These are phyloP conservation scores for Penicillium sp. DNA, from an alignment of 2,329 filamentous ascomycete genomes.

Conservation along the genomic window DNA sequence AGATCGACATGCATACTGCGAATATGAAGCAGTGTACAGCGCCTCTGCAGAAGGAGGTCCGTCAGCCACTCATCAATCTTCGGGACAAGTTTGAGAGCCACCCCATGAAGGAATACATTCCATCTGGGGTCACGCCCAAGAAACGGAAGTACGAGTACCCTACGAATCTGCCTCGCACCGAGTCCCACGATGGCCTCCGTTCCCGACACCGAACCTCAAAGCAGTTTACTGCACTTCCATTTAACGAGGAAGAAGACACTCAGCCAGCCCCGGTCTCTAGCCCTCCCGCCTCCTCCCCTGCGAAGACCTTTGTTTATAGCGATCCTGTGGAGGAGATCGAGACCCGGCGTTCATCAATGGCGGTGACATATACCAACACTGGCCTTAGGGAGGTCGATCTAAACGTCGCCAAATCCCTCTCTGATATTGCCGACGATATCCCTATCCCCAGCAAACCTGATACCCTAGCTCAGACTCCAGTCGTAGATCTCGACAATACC, in stretches of 20 bases:
- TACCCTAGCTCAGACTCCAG: constrained; percentile 3
- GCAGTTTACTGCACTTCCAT: constrained; percentile 32
- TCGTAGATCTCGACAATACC: constrained; percentile 13
- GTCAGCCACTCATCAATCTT: constrained; percentile 69
- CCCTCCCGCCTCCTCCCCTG: constrained; percentile 41
- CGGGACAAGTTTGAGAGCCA: constrained; percentile 66
- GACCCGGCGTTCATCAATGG: constrained; percentile 29
- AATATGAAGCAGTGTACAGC: constrained; percentile 61
- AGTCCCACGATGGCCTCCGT: constrained; percentile 58
- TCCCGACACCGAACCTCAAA: constrained; percentile 49
- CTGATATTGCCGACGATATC: constrained; percentile 19
- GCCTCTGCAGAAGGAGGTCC: constrained; percentile 59
- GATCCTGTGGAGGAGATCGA: constrained; percentile 46
- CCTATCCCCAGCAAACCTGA: constrained; percentile 13
- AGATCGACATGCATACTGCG: constrained; percentile 62
- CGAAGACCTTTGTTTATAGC: constrained; percentile 55
- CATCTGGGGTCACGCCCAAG: constrained; percentile 83
- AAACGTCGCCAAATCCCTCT: constrained; percentile 43
- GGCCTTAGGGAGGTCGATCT: constrained; percentile 55
- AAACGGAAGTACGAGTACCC: constrained; percentile 81
- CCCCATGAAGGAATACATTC: constrained; percentile 72
- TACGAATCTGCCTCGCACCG: constrained; percentile 73
- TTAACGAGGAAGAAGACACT: constrained; percentile 28
- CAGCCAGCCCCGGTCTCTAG: constrained; percentile 19
- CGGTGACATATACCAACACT: constrained; percentile 37